phyloP scores from a whole-genome alignment of 202 grass and related monocot genomes.

The Saccharum hybrid region DNA sequence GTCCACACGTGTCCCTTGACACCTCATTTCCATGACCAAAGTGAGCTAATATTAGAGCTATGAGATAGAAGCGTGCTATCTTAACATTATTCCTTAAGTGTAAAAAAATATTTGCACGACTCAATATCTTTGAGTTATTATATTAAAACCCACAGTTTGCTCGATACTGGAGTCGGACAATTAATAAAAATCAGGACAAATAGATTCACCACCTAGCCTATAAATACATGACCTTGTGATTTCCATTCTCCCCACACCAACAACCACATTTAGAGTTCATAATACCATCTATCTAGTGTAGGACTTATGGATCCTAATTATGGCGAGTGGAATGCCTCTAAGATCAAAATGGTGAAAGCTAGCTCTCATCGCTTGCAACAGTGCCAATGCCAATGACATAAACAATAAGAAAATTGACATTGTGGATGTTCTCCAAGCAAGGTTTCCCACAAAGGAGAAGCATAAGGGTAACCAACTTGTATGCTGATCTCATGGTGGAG shows the following conservation, averaged over 20 bases:
- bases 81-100: background rate
- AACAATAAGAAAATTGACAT: constrained; percentile 30
- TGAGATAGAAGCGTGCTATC: background rate
- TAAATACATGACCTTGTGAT: constrained; percentile 16
- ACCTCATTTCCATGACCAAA: background rate
- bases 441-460: too few relatives aligned
- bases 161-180: background rate
- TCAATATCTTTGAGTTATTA: background rate
- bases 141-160: background rate
- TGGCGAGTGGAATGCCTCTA: constrained; percentile 27
- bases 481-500: too few relatives aligned
- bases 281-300: background rate
- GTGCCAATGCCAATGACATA: background rate
- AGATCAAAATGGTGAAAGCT: constrained; percentile 19
- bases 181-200: background rate
- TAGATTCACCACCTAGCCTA: background rate
- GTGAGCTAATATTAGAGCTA: background rate
- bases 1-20: background rate
- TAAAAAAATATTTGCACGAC: background rate
- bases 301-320: background rate
- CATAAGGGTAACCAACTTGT: background rate
- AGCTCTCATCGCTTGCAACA: background rate
- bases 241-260: background rate
- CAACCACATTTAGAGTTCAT: background rate
- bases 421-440: background rate